These are phyloP conservation scores for Sporodiniella umbellata DNA, from an alignment of 371 early-diverging fungal species.

Conservation along the genomic window DNA sequence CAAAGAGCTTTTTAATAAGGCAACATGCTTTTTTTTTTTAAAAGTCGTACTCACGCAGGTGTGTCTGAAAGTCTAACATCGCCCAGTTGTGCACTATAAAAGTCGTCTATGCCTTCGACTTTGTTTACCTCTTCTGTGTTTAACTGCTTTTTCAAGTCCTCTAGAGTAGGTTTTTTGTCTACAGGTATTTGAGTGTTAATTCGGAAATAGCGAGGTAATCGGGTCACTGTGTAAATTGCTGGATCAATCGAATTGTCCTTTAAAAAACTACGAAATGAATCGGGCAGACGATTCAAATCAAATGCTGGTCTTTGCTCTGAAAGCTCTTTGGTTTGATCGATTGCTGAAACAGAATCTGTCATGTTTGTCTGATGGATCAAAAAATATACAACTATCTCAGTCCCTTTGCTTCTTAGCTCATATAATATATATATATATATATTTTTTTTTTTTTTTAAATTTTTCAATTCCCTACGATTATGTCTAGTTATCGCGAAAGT, in stretches of 20 bases:
- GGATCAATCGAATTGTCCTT: constrained; percentile 66
- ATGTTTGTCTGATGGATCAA: no score
- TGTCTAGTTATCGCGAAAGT: no score
- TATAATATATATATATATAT: no score
- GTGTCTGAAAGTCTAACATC: constrained; percentile 38
- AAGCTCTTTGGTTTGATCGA: neutral
- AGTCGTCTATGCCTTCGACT: constrained; percentile 25
- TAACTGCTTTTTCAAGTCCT: constrained; percentile 44
- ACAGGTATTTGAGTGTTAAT: constrained; percentile 48
- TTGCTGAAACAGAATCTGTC: neutral
- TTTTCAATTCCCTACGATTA: no score
- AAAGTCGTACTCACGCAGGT: constrained; percentile 40
- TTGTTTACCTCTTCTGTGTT: constrained; percentile 29
- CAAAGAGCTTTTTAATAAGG: no score
- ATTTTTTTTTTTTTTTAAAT: no score
- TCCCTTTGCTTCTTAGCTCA: no score
- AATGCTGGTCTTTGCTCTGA: constrained; percentile 10
- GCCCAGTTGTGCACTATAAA: constrained; percentile 29
- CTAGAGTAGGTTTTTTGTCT: constrained; percentile 31
- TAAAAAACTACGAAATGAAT: constrained; percentile 57
- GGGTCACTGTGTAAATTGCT: constrained; percentile 51
- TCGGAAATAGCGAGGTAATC: constrained; percentile 72
- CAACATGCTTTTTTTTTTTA: no score
- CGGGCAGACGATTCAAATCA: constrained; percentile 48
- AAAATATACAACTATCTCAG: no score